Conservation (phyloP, 2,329 filamentous ascomycete species). For the Apiospora sp. region DNA sequence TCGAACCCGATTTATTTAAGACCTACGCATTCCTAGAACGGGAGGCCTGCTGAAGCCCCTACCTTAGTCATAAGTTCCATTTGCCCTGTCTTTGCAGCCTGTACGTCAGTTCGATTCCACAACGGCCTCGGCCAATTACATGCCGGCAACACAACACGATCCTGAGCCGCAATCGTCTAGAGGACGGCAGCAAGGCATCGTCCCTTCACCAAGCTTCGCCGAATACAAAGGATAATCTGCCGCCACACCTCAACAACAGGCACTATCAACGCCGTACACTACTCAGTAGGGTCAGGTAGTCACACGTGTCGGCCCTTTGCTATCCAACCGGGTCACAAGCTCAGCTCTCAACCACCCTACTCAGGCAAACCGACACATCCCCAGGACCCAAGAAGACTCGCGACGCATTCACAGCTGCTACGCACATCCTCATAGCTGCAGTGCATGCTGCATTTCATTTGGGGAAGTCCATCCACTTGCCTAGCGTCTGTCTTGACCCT, state of each 20-base stretch:
- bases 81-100: constrained; percentile 5
- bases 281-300: background rate
- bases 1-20: background rate
- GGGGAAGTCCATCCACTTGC: background rate
- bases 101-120: background rate
- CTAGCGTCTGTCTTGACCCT: background rate
- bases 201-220: background rate
- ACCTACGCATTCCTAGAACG: constrained; percentile 1
- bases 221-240: constrained; percentile 20
- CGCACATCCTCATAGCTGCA: background rate
- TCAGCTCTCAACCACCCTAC: constrained; percentile 17
- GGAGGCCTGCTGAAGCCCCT: background rate
- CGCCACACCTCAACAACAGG: constrained; percentile 2
- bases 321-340: constrained; percentile 16
- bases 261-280: background rate
- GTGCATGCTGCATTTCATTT: background rate
- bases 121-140: constrained; percentile 43
- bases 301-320: constrained; percentile 2
- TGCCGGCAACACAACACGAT: constrained; percentile 40
- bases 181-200: constrained; percentile 31
- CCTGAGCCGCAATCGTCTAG: constrained; percentile 37
- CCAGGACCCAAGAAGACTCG: background rate
- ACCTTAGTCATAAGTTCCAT: background rate
- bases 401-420: background rate
- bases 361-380: constrained; percentile 3